Percentiles rank a stretch among this genome's conserved stretches.
Conservation (phyloP, 208 protist genomes). For the Naegleria gruberi region DNA sequence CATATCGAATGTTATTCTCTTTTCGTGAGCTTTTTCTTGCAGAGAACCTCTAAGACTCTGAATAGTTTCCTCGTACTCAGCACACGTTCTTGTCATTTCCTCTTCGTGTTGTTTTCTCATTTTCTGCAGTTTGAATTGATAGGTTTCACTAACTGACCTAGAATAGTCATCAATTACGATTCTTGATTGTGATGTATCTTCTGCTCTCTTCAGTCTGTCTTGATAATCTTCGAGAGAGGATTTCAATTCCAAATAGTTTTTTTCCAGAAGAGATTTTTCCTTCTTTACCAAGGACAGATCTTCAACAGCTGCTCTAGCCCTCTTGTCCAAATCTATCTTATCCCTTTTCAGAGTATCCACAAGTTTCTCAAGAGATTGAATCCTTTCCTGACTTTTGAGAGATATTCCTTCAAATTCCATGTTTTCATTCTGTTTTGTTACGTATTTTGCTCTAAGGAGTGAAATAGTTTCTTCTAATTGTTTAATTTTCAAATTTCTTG, state of each 20-base stretch:
- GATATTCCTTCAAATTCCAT: background rate
- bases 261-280: background rate
- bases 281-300: background rate
- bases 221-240: background rate
- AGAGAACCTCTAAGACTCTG: background rate
- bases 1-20: background rate
- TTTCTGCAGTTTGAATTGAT: background rate
- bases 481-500: background rate
- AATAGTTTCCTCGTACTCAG: background rate
- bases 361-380: background rate
- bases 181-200: background rate
- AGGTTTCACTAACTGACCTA: background rate
- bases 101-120: background rate
- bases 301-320: background rate
- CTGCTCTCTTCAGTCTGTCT: background rate
- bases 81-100: background rate
- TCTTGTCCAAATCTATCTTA: background rate
- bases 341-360: background rate
- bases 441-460: background rate
- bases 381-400: background rate
- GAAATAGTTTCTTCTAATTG: background rate
- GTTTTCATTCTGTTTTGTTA: background rate
- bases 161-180: background rate
- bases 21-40: background rate
- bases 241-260: background rate